Base-by-base conservation (phyloP, 2,329 filamentous ascomycete species). In the Xylariales sp. region DNA sequence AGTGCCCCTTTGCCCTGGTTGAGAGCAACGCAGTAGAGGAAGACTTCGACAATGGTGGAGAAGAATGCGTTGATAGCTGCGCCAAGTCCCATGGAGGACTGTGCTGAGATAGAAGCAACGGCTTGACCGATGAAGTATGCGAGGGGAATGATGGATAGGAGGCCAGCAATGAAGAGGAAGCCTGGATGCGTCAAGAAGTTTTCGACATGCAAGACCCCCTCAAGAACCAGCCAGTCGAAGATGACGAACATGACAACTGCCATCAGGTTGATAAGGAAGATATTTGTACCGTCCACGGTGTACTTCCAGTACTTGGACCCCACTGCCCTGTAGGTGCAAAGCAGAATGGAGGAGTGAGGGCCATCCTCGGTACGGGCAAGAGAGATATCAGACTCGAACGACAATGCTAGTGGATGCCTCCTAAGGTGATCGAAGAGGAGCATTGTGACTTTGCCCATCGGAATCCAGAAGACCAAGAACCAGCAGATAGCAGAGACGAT, bases 111-210 rank as follows among this genome's bases (percentile, higher is more conserved):
- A 39, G 93, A 98, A 3, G 93, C 93, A 33, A 98, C 93, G 27
- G 93, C 93, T 66, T 98, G 93, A 1, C 93, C 93, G 51, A 98
- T 98, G 62, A 98, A 98, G 66, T 98, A 98, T 11, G 93, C 93
- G 41, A 98, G 67, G 3, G 93, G 93, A 36, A 98, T 96, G 60
- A 98, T 94, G 32, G 93, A 97, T 45, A 95, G 71, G 11, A 98
- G 66, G 4, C 85, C 87, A 4, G 90, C 77, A 1, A 82, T 74
- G 61, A 98, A 98, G 38, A 97, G 75, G 51, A 97, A 84, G 7
- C 88, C 88, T 0, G 88, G 82, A 19, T 86, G 82, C 0, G 91
- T 95, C 51, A 96, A 64, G 60, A 82, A 79, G 46, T 74, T 80
- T 19, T 93, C 69, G 18, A 94, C 51, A 15, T 84, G 77, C 25